These are phyloP conservation scores for Schizosaccharomyces japonicus DNA, from an alignment of 805 yeast genomes.

Conservation along the genomic window DNA sequence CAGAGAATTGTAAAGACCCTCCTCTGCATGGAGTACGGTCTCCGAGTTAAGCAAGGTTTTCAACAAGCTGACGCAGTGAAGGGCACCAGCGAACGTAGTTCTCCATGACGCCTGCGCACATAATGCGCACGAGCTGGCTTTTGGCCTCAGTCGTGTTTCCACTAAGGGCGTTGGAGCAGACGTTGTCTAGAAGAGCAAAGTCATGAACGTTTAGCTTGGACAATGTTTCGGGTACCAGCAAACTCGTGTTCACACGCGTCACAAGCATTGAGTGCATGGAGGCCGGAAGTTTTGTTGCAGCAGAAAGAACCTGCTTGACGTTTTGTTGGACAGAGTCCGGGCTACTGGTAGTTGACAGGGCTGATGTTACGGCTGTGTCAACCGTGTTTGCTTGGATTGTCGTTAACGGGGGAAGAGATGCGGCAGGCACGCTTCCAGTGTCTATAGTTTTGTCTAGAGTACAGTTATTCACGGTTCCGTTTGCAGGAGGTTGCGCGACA, in stretches of 20 bases:
- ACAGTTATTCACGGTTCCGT: too few relatives aligned
- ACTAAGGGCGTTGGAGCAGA: neutral
- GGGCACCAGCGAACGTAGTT: slow-evolving; percentile 2
- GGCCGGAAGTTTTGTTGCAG: neutral
- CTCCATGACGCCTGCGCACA: neutral
- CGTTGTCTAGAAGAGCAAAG: neutral
- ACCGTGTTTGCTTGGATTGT: too few relatives aligned
- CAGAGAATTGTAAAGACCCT: too few relatives aligned
- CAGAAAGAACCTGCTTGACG: too few relatives aligned
- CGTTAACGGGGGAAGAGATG: too few relatives aligned
- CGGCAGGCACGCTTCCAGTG: too few relatives aligned
- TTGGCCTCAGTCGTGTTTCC: neutral
- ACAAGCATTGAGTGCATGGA: neutral
- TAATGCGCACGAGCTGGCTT: neutral
- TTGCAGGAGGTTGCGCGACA: too few relatives aligned
- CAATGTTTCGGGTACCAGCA: neutral
- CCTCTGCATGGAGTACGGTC: too few relatives aligned
- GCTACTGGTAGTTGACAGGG: too few relatives aligned
- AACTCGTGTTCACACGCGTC: neutral
- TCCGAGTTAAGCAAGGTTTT: neutral
- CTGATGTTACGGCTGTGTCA: too few relatives aligned
- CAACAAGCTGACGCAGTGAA: neutral
- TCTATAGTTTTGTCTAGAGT: too few relatives aligned
- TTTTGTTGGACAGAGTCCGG: too few relatives aligned
- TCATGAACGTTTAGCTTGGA: neutral